Evolutionary conservation across 208 protist species (phyloP), one percentile per base, ranked within the genome.

Genomic region (Trypanosoma melophagium): DNA sequence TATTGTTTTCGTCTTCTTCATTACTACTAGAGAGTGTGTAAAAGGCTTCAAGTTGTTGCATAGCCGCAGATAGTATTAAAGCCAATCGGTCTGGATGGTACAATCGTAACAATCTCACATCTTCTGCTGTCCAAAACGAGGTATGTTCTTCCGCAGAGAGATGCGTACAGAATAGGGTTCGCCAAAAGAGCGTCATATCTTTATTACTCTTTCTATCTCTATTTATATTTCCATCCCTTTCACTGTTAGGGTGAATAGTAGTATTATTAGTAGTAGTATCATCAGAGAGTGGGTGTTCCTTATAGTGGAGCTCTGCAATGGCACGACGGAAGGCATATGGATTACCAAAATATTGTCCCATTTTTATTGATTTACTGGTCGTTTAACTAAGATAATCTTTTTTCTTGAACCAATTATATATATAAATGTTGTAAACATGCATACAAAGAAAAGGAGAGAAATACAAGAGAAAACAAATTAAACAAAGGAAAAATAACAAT

Each of bases 21-120:
- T 47, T 47, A 14, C 10, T 47, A 47, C 9, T 12, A 47, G 42
- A n/a, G 9, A 60, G 21, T 10, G 40, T 7, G 24, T 60, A 2
- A 51, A 76, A 70, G 7, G 51, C 71, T 1, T 71, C 71, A n/a
- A 76, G 7, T 42, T 76, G 71, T 45, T 35, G 22, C 59, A 76
- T 70, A 1, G 59, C 57, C 10, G 49, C 52, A 7, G 52, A 19
- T 3, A 76, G 49, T 0, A 76, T 12, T 21, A 35, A 25, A 9
- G 63, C 71, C 0, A 76, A 56, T 24, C 71, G 40, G 53, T 70
- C 63, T 3, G 71, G 71, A 31, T 70, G 63, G 22, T 70, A 76
- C 14, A 69, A 5, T 38, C 71, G 71, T 38, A 76, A 57, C 19
- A 57, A 25, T 9, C 71, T 50, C 16, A 76, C 65, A 62, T 76